Conservation (phyloP, 1,284 basidiomycete genomes). For the Rhodotorula sp. region DNA sequence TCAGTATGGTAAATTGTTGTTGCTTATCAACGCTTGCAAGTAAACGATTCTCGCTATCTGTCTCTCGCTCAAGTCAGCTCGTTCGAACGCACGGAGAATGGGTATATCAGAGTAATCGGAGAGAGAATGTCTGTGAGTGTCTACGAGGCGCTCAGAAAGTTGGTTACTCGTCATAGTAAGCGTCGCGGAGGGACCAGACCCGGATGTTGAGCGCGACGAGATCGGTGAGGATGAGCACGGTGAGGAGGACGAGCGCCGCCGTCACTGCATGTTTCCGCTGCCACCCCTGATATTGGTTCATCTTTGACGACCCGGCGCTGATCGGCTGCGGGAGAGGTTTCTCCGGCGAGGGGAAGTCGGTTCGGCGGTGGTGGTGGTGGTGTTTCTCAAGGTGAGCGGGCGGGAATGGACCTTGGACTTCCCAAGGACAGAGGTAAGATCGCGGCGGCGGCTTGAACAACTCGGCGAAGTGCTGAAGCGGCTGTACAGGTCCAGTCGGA, state of each 20-base stretch:
- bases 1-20: conserved; percentile 5
- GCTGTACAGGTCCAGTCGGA: not conserved
- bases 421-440: conserved; percentile 30
- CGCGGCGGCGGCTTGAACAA: not conserved
- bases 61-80: not conserved
- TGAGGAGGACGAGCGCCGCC: not conserved
- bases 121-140: not conserved
- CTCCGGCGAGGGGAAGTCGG: not conserved
- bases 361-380: not conserved
- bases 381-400: not conserved
- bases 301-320: not conserved
- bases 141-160: no score
- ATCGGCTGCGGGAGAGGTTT: not conserved
- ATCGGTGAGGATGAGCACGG: conserved; percentile 12
- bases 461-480: not conserved
- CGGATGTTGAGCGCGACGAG: conserved; percentile 21
- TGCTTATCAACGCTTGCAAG: not conserved
- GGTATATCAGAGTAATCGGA: not conserved
- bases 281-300: not conserved
- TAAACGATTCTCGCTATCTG: not conserved
- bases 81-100: not conserved
- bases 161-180: conserved; percentile 13
- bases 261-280: not conserved
- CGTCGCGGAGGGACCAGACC: conserved; percentile 13
- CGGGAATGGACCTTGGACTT: not conserved